These are phyloP conservation scores for Saccharum hybrid DNA, from an alignment of 202 grass and related monocot genomes.

Conservation along the genomic window DNA sequence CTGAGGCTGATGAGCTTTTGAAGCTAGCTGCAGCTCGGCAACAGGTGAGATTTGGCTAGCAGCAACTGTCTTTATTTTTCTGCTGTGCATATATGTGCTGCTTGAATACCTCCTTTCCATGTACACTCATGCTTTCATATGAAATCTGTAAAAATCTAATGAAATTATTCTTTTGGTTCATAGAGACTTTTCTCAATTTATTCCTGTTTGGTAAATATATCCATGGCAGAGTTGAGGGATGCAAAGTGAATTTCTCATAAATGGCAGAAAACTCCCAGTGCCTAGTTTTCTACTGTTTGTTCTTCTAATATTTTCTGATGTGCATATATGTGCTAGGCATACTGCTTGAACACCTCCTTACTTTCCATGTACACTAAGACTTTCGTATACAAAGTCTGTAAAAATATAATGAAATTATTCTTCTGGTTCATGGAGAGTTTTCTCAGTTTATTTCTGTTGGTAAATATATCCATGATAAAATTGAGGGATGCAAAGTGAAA, in stretches of 20 bases:
- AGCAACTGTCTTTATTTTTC: conserved; percentile 16
- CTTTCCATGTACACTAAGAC: too few species aligned
- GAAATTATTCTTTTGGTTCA: not conserved
- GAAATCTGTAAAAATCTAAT: not conserved
- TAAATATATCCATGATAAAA: not conserved
- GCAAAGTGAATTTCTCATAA: not conserved
- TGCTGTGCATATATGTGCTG: not conserved
- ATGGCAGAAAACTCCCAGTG: not conserved
- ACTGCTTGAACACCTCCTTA: not conserved
- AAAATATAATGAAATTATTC: not conserved
- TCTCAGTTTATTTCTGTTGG: not conserved
- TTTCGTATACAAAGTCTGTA: not conserved
- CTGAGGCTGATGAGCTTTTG: conserved; percentile 94
- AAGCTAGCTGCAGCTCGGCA: conserved; percentile 90
- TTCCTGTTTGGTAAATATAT: not conserved
- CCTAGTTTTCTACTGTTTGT: not conserved
- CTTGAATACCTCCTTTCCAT: not conserved
- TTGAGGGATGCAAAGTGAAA: not conserved
- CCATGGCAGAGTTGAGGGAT: not conserved
- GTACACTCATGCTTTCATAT: not conserved
- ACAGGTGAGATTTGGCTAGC: conserved; percentile 57
- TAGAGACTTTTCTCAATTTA: not conserved
- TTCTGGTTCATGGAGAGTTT: not conserved
- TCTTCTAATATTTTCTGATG: conserved; percentile 2
- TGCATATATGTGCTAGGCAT: not conserved